Base-by-base conservation (phyloP, 345 rosid genomes). In the Citrus medica region DNA sequence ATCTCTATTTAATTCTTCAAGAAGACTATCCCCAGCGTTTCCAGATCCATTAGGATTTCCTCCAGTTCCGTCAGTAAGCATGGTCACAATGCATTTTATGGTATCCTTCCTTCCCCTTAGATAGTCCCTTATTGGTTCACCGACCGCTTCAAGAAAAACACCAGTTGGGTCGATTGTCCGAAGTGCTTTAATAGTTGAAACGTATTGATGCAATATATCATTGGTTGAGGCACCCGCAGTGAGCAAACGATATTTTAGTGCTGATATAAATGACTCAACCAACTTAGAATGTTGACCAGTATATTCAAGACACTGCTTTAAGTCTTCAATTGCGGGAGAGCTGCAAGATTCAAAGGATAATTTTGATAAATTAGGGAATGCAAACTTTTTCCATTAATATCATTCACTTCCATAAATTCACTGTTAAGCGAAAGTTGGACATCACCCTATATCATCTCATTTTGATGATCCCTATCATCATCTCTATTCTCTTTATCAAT, bases 181-280 rank as follows among this genome's bases (percentile, higher is more conserved):
- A 75, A 96, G 90, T 78, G 98, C 99, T 86, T 91, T 96, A 74
- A 96, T 94, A 42, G 99, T 96, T 56, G 97, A 96, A 76, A 96
- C 97, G 75, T 96, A 96, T 76, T 96, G 99, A 84, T 92, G 99
- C 84, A 96, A 79, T 88, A 96, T 96, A 85, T 96, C 99, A 94
- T 93, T 96, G 72, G 99, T 94, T 76, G 99, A 96, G 83, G 97
- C 99, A 61, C 99, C 98, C 17, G 99, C 99, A 79, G 99, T 94
- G 42, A 96, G 99, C 82, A 96, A 82, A 63, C 98, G 95, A 73
- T 89, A 91, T 83, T 87, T 92, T 56, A 96, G 85, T 42, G 98
- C 92, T 67, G 98, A 91, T 76, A 92, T 92, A 79, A 96, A 94
- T 75, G 99, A 91, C 66, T 91, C 95, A 7, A 96, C 99, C 80